Evolutionary conservation across 208 protist genomes (phyloP), one percentile per base, ranked within the genome.

Genomic region (Leptomonas pyrrhocoris): DNA sequence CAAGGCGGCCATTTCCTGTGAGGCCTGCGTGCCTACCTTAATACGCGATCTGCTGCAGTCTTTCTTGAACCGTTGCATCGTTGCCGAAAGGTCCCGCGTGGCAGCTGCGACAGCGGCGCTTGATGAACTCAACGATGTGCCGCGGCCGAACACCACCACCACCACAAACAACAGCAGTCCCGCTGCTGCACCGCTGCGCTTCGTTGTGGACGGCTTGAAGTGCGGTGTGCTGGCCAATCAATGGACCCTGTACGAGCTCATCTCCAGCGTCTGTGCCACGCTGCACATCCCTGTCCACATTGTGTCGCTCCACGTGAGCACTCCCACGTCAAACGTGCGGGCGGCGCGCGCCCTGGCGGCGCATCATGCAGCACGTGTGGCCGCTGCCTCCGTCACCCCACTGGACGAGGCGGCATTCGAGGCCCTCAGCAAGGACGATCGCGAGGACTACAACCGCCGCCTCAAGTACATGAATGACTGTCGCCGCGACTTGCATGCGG

Each of bases 391-490:
- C 6, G 70, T 89, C 15, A 56, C 80, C 16, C 75, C 84, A 12
- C 49, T 97, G 23, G 68, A 69, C 8, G 94, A 97, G 67, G 85
- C 74, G 11, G 85, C 75, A 16, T 97, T 92, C 75, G 94, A 93
- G 62, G 58, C 64, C 28, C 59, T 95, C 9, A 51, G 25, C 30
- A 68, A 60, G 19, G 74, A 62, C 30, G 84, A 84, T 19, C 88
- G 85, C 0, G 81, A 90, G 16, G 67, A 70, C 12, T 94, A 95
- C 81, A 94, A 96, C 68, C 48, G 53, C 9, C 80, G 79, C 12
- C 80, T 96, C 18, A 84, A 94, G 73, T 79, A 92, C 55, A 89
- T 84, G 64, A 95, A 93, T 55, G 85, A 94, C 65, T 94, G 88
- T 68, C 85, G 86, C 38, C 75, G 80, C 38, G 83, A 85, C 28